These are phyloP conservation scores for Trichoderma erinaceum DNA, from an alignment of 495 filamentous ascomycete species.

Conservation along the genomic window DNA sequence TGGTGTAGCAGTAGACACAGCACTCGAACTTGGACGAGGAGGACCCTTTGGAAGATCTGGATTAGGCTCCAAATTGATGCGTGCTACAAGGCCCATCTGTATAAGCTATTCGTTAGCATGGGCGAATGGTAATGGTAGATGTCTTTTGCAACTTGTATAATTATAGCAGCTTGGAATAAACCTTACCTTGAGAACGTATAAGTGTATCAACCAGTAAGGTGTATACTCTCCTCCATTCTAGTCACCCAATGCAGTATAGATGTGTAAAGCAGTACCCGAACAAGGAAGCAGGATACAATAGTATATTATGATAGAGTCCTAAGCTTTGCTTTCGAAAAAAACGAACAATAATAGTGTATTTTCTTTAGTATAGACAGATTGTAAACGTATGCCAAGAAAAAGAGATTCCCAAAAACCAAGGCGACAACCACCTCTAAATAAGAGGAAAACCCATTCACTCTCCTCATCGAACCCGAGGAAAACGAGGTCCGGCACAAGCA, in stretches of 20 bases:
- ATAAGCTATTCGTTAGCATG: background rate
- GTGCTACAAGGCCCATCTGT: background rate
- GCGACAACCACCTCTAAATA: too few relatives aligned
- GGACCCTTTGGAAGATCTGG: background rate
- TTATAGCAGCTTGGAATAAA: background rate
- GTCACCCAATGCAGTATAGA: background rate
- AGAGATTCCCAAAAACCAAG: too few relatives aligned
- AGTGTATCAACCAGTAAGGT: background rate
- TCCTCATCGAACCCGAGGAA: too few relatives aligned
- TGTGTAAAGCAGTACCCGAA: background rate
- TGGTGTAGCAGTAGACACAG: background rate
- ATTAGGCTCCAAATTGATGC: background rate
- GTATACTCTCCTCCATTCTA: constrained; percentile 7
- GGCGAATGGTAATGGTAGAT: background rate
- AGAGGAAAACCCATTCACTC: too few relatives aligned
- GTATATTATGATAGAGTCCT: background rate
- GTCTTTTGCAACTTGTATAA: background rate
- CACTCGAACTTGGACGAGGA: background rate
- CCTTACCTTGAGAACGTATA: background rate
- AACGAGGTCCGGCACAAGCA: too few relatives aligned
- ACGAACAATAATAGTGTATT: too few relatives aligned
- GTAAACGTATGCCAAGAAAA: too few relatives aligned
- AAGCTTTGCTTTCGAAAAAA: too few relatives aligned
- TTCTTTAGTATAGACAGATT: too few relatives aligned
- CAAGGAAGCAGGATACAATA: background rate